These are phyloP conservation scores for Suhomyces sp. DNA, from an alignment of 805 yeast genomes.

Conservation along the genomic window DNA sequence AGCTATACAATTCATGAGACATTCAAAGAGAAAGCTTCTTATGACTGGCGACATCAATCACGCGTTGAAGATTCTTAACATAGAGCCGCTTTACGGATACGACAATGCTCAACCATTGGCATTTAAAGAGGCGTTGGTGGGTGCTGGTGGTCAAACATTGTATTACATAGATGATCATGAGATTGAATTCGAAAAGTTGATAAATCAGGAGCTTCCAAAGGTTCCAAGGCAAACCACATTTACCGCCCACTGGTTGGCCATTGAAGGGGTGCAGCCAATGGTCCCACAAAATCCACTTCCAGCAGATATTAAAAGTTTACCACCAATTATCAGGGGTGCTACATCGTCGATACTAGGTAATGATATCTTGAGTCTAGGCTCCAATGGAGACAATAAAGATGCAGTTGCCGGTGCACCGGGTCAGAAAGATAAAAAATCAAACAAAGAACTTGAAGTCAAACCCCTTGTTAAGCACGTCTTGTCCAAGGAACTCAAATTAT, in stretches of 20 bases:
- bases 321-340: constrained; percentile 83
- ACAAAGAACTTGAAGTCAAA: constrained; percentile 62
- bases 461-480: constrained; percentile 94
- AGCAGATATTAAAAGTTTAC: constrained; percentile 71
- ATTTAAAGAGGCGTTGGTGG: constrained; percentile 85
- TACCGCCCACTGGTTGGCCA: constrained; percentile 96
- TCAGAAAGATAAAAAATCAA: constrained; percentile 26
- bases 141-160: constrained; percentile 84
- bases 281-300: constrained; percentile 94
- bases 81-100: constrained; percentile 92
- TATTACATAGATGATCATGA: constrained; percentile 92
- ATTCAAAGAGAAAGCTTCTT: constrained; percentile 78
- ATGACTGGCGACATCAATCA: constrained; percentile 79
- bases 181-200: constrained; percentile 88
- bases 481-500: constrained; percentile 89
- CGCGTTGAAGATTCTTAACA: constrained; percentile 80
- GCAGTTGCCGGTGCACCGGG: constrained; percentile 31
- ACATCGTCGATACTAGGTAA: constrained; percentile 48
- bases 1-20: constrained; percentile 94
- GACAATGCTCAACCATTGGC: constrained; percentile 67
- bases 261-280: constrained; percentile 97
- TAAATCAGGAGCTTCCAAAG: constrained; percentile 91
- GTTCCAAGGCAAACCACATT: constrained; percentile 91
- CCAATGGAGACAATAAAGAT: constrained; percentile 44
- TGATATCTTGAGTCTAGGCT: constrained; percentile 31